Percentiles rank a stretch among this genome's conserved stretches.
These are phyloP conservation scores for Ganoderma boninense DNA, from an alignment of 1,284 basidiomycete species.

Conservation along the genomic window DNA sequence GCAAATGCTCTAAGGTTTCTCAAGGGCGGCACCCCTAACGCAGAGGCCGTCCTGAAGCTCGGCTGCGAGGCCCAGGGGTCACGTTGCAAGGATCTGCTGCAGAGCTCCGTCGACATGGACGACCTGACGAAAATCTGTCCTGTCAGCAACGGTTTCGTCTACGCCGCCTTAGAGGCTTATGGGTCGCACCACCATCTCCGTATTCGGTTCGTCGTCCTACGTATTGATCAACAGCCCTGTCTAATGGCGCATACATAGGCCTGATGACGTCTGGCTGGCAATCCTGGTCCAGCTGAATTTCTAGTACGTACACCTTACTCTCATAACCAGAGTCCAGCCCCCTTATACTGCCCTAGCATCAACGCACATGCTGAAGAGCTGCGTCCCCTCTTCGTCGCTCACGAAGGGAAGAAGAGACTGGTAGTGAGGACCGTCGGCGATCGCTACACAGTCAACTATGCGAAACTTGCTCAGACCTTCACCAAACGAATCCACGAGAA, in stretches of 20 bases:
- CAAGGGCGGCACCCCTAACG: not conserved
- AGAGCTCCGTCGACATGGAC: not conserved
- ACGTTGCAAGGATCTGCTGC: not conserved
- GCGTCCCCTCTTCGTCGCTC: conserved; percentile 49
- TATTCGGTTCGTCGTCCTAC: not conserved
- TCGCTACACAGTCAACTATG: conserved; percentile 43
- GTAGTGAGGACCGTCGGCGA: conserved; percentile 31
- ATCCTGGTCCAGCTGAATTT: conserved; percentile 16
- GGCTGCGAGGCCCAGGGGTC: not conserved
- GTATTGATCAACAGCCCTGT: not conserved
- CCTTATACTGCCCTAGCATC: conserved; percentile 28
- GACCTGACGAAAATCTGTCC: not conserved
- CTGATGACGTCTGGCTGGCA: conserved; percentile 46
- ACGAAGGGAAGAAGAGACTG: conserved; percentile 48
- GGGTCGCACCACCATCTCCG: conserved; percentile 88
- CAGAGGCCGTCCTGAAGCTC: not conserved
- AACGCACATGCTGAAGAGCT: conserved; percentile 52
- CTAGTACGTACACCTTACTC: not conserved
- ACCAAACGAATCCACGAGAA: conserved; percentile 33
- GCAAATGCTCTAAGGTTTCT: not conserved
- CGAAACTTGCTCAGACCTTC: conserved; percentile 44
- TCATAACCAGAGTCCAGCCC: not conserved
- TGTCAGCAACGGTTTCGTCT: not conserved
- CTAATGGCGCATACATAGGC: conserved; percentile 36
- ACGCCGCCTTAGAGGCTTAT: not conserved